These are phyloP conservation scores for Coelastrella sp. DNA, from an alignment of 139 green algal species.

Conservation along the genomic window DNA sequence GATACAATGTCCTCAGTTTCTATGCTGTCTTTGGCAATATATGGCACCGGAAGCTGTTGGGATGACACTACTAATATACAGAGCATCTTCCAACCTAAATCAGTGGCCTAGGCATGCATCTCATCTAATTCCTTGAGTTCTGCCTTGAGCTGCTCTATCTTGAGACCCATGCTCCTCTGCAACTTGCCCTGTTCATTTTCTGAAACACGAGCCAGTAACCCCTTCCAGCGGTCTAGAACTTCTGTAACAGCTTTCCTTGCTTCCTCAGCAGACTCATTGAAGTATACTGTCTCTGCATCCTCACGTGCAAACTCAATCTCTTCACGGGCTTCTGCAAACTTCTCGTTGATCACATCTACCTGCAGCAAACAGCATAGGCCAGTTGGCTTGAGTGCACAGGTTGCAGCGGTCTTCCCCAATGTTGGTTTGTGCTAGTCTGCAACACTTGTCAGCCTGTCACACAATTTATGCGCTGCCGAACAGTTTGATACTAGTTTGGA, in stretches of 20 bases:
- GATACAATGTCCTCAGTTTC: too few species aligned
- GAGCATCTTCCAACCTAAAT: too few species aligned
- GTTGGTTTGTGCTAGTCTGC: too few species aligned
- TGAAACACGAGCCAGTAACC: slow-evolving; percentile 44
- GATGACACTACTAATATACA: too few species aligned
- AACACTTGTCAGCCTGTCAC: too few species aligned
- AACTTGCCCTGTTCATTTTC: slow-evolving; percentile 53
- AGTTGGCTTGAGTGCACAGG: too few species aligned
- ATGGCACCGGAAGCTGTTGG: too few species aligned
- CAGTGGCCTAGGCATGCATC: slow-evolving; percentile 38
- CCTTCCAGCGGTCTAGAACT: slow-evolving; percentile 49
- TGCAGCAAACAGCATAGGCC: slow-evolving; percentile 20
- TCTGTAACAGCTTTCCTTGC: slow-evolving; percentile 43
- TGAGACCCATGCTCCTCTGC: slow-evolving; percentile 64
- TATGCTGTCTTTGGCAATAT: too few species aligned
- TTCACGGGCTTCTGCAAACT: slow-evolving; percentile 64
- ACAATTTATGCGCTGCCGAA: too few species aligned
- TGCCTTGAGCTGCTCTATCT: slow-evolving; percentile 70
- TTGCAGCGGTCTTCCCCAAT: too few species aligned
- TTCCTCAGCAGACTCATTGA: slow-evolving; percentile 53
- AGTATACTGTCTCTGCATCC: slow-evolving; percentile 51
- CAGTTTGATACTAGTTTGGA: too few species aligned
- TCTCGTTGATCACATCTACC: slow-evolving; percentile 62
- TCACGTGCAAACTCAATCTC: slow-evolving; percentile 59
- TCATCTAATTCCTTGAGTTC: slow-evolving; percentile 49